These are phyloP conservation scores for Pyronema omphalodes DNA, from an alignment of 495 filamentous ascomycete genomes.

Conservation along the genomic window DNA sequence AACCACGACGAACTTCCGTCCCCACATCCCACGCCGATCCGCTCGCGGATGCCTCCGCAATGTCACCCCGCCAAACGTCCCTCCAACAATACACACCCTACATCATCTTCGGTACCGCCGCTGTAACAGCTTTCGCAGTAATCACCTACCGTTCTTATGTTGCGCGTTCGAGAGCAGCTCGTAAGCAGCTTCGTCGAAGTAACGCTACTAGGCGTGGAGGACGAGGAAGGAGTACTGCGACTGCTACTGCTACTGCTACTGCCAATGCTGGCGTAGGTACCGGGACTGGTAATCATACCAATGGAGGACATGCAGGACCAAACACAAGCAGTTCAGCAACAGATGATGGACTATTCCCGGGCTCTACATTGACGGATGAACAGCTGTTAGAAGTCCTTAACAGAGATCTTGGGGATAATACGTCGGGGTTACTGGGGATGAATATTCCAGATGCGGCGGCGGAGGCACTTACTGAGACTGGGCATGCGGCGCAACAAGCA, in stretches of 20 bases:
- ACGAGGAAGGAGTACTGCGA: too few species aligned
- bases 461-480: slow-evolving; percentile 16
- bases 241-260: neutral
- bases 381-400: slow-evolving; percentile 10
- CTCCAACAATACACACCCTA: neutral
- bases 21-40: too few species aligned
- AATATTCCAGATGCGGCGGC: slow-evolving; percentile 14
- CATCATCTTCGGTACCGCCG: neutral
- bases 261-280: neutral
- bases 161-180: neutral
- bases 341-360: slow-evolving; percentile 5
- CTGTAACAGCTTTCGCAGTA: neutral
- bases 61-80: slow-evolving; percentile 1
- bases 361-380: slow-evolving; percentile 13
- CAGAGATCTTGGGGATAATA: neutral
- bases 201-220: slow-evolving; percentile 1
- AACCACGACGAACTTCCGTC: too few species aligned
- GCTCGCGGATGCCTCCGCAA: neutral
- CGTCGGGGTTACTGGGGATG: neutral
- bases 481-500: slow-evolving; percentile 16
- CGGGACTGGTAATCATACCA: neutral
- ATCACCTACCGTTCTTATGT: neutral
- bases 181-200: neutral
- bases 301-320: too few species aligned
- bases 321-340: neutral